These are phyloP conservation scores for Canna indica DNA, from an alignment of 176 grass and related monocot species.

Conservation along the genomic window DNA sequence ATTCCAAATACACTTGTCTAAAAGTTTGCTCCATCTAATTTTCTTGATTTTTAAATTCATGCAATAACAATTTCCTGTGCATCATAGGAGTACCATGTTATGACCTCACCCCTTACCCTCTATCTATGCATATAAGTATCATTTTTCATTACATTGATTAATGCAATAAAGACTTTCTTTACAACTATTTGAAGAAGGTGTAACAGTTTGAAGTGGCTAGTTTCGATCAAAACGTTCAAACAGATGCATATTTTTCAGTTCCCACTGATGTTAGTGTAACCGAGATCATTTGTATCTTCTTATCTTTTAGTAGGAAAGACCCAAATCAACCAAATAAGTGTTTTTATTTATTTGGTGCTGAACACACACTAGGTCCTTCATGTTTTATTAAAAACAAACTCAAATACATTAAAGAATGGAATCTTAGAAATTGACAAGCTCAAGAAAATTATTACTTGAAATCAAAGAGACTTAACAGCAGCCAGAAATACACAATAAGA, in stretches of 20 bases:
- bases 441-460: background rate
- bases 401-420: background rate
- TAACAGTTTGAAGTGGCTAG: background rate
- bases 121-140: no score
- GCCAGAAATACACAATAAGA: background rate
- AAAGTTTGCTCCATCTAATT: no score
- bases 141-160: no score
- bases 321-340: background rate
- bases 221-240: background rate
- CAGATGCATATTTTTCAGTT: background rate
- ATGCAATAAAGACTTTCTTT: no score
- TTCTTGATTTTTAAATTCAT: no score
- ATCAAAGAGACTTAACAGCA: background rate
- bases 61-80: no score
- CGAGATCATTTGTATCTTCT: background rate
- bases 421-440: background rate
- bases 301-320: background rate
- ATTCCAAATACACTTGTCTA: no score
- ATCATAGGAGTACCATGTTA: no score
- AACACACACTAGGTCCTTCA: background rate
- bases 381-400: background rate
- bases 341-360: no score
- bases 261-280: background rate
- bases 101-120: no score
- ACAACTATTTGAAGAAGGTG: background rate